Evolutionary conservation across 2,329 filamentous ascomycete genomes (phyloP).

Genomic region (Malbranchea zuffiana): DNA sequence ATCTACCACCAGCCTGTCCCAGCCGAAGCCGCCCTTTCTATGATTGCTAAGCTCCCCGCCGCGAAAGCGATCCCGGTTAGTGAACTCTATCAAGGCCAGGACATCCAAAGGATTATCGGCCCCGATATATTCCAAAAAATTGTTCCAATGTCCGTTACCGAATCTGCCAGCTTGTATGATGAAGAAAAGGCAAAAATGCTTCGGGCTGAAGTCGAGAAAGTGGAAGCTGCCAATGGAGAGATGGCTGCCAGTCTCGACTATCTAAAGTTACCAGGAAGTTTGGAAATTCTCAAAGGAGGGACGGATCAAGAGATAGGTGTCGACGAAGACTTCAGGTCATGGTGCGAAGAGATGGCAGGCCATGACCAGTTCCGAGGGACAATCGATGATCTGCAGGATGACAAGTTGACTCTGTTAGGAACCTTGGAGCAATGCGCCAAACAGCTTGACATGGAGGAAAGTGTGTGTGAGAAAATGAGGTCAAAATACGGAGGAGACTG

Average conservation of each 20-base stretch:
- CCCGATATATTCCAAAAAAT: conserved; percentile 96
- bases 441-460: conserved; percentile 92
- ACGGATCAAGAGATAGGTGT: conserved; percentile 80
- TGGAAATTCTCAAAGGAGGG: conserved; percentile 86
- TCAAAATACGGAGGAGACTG: conserved; percentile 93
- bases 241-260: conserved; percentile 95
- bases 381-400: conserved; percentile 65
- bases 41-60: conserved; percentile 82
- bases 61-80: conserved; percentile 95
- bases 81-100: conserved; percentile 91
- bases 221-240: conserved; percentile 85
- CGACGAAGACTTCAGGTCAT: conserved; percentile 82
- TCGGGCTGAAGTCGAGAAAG: conserved; percentile 83
- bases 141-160: conserved; percentile 87
- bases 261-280: conserved; percentile 72
- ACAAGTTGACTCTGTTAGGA: conserved; percentile 63
- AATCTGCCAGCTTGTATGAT: conserved; percentile 92
- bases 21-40: conserved; percentile 65
- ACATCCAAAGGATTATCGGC: conserved; percentile 92
- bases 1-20: conserved; percentile 94
- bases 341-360: conserved; percentile 86
- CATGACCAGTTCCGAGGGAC: conserved; percentile 69
- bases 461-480: conserved; percentile 97
- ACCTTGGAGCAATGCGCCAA: conserved; percentile 72
- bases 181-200: conserved; percentile 97